Base-by-base conservation (phyloP, 495 filamentous ascomycete genomes). In the Penicillium bovifimosum region DNA sequence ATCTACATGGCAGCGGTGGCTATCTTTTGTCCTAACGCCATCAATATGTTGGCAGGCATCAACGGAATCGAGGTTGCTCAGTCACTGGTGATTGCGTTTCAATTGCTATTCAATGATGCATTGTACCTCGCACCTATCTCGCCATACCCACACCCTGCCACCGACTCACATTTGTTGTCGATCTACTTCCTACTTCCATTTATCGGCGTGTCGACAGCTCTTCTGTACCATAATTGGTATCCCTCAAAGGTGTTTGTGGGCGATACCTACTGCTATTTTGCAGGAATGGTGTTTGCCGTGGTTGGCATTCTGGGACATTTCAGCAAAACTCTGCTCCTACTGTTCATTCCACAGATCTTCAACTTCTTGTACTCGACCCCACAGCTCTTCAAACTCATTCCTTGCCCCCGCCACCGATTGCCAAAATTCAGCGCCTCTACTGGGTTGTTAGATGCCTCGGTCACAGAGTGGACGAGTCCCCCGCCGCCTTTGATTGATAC, bases 201-300 rank as follows among this genome's bases (percentile, higher is more conserved):
- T 69, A 76, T 96, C 29, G 93, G 91, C 28, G 93, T 96, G 33
- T 96, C 90, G 13, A 64, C 86, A 18, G 95, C 93, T 1, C 80
- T 99, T 20, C 79, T 90, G 57, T 81, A 67, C 66, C 91, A 99
- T 72, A 99, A 99, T 62, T 95, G 91, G 89, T 99, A 92, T 65
- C 93, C 93, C 1, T 88, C 92, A 11, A 84, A 83, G 48, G 95
- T 96, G 1, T 99, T 99, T 62, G 92, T 96, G 1, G 93, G 93
- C 20, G 93, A 99, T 64, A 99, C 93, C 14, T 99, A 97, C 74
- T 99, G 93, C 77, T 99, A 99, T 69, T 95, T 99, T 60, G 92
- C 93, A 0, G 93, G 93, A 51, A 99, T 97, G 91, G 89, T 96
- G 9, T 97, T 99, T 62, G 95, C 91, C 14, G 91, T 96, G 47